Conservation (phyloP, 805 yeast species). For the Pichia paraexigua region DNA sequence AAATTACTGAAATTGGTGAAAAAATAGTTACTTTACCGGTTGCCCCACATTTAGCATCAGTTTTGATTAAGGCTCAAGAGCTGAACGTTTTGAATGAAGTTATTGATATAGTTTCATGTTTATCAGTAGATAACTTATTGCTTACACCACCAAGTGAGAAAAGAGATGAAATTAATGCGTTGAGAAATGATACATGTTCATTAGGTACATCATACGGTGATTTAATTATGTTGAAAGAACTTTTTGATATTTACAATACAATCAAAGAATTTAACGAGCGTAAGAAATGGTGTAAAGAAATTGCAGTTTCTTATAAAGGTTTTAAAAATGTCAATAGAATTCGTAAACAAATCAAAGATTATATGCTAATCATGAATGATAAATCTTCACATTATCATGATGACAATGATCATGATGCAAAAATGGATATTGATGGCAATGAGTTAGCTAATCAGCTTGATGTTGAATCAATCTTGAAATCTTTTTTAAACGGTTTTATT, state of each 20-base stretch:
- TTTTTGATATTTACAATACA: slow-evolving; percentile 48
- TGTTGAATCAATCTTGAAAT: slow-evolving; percentile 54
- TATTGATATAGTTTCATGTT: slow-evolving; percentile 83
- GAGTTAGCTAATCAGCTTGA: slow-evolving; percentile 30
- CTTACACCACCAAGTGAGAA: slow-evolving; percentile 71
- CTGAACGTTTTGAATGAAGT: slow-evolving; percentile 46
- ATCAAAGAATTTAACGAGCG: slow-evolving; percentile 45
- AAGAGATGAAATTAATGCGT: slow-evolving; percentile 78
- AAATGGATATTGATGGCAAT: background rate
- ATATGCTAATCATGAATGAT: slow-evolving; percentile 45
- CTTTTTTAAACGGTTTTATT: slow-evolving; percentile 79
- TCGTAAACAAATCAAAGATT: slow-evolving; percentile 64
- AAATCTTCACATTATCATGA: slow-evolving; percentile 1
- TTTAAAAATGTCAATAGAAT: slow-evolving; percentile 71
- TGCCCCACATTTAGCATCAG: slow-evolving; percentile 88
- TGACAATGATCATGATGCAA: slow-evolving; percentile 25
- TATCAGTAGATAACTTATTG: slow-evolving; percentile 84
- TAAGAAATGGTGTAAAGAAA: slow-evolving; percentile 75
- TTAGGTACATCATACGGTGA: slow-evolving; percentile 77
- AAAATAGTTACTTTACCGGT: slow-evolving; percentile 86
- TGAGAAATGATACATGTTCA: slow-evolving; percentile 59
- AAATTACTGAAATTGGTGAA: slow-evolving; percentile 70
- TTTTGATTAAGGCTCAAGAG: slow-evolving; percentile 62
- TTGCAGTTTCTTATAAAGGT: slow-evolving; percentile 71
- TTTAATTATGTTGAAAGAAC: slow-evolving; percentile 70